A percentile compares a stretch with the other conserved stretches of the same genome.
Evolutionary conservation across 2,329 filamentous ascomycete species (phyloP).

Genomic region (Fusarium graminum): DNA sequence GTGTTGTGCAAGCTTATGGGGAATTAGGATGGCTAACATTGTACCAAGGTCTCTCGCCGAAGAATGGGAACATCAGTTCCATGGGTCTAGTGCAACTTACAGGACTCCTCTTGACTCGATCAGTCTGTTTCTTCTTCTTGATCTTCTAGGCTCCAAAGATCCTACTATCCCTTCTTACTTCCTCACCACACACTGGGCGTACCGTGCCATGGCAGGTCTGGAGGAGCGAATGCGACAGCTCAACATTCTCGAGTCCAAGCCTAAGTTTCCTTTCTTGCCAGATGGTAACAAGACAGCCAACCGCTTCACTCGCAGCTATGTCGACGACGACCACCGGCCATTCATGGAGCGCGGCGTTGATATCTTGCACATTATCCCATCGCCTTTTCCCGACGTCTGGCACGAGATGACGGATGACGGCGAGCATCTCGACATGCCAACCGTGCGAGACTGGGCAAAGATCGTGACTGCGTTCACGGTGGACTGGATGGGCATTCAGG

Average conservation of each 20-base stretch:
- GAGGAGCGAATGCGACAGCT: conserved; percentile 80
- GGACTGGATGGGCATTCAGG: conserved; percentile 88
- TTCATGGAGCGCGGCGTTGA: conserved; percentile 90
- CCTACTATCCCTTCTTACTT: conserved; percentile 89
- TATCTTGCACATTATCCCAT: conserved; percentile 88
- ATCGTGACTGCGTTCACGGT: conserved; percentile 86
- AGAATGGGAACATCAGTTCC: conserved; percentile 78
- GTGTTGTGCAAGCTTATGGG: conserved; percentile 30
- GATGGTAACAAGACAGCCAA: conserved; percentile 68
- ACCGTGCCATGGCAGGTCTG: conserved; percentile 78
- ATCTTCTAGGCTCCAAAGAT: conserved; percentile 79
- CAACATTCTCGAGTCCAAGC: conserved; percentile 72
- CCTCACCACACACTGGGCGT: conserved; percentile 92
- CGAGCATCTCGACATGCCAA: conserved; percentile 82
- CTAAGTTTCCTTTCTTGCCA: conserved; percentile 69
- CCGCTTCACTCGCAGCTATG: conserved; percentile 64
- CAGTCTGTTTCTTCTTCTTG: conserved; percentile 89
- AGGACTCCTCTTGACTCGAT: conserved; percentile 82
- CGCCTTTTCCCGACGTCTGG: conserved; percentile 86
- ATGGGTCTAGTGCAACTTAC: conserved; percentile 81
- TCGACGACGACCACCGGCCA: conserved; percentile 91
- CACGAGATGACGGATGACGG: conserved; percentile 87
- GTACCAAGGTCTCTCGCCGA: conserved; percentile 75
- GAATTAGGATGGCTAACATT: conserved; percentile 7
- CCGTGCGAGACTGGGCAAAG: conserved; percentile 87